phyloP scores from a whole-genome alignment of 805 yeast genomes.

The Suhomyces pyralidae region DNA sequence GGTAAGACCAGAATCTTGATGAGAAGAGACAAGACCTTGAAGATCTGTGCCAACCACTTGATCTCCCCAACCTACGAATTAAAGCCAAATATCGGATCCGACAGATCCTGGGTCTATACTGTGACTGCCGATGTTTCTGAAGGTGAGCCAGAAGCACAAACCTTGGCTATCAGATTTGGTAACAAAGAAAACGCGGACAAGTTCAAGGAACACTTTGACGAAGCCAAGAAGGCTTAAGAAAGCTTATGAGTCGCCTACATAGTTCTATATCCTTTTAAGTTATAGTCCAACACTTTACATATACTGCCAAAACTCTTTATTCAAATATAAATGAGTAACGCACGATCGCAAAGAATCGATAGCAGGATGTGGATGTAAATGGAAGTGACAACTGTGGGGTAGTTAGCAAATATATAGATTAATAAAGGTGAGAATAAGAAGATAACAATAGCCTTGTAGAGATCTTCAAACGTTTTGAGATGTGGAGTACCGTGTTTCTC shows the following conservation, averaged over 20 bases:
- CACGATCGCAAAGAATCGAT: no score
- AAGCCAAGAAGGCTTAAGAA: slow-evolving; percentile 44
- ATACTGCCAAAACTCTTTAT: background rate
- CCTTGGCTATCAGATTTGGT: slow-evolving; percentile 94
- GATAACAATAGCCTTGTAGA: no score
- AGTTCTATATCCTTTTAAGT: background rate
- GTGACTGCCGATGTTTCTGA: slow-evolving; percentile 90
- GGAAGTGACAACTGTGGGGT: no score
- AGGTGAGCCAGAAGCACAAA: slow-evolving; percentile 93
- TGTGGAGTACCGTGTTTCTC: no score
- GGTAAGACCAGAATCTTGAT: slow-evolving; percentile 86
- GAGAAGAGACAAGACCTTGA: slow-evolving; percentile 99
- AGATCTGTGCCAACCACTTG: slow-evolving; percentile 96
- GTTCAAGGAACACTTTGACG: slow-evolving; percentile 87
- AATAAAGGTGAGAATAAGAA: no score
- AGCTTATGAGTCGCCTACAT: no score
- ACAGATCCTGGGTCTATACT: slow-evolving; percentile 96
- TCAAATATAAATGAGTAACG: no score
- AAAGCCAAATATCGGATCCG: slow-evolving; percentile 93
- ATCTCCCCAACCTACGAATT: slow-evolving; percentile 77
- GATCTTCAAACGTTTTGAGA: no score
- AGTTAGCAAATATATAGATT: no score
- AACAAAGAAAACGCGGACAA: slow-evolving; percentile 90
- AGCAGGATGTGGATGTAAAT: no score
- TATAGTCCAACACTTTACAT: background rate